These are phyloP conservation scores for Entelexis sorbosivorans DNA, from an alignment of 1,139 yeast species.

Conservation along the genomic window DNA sequence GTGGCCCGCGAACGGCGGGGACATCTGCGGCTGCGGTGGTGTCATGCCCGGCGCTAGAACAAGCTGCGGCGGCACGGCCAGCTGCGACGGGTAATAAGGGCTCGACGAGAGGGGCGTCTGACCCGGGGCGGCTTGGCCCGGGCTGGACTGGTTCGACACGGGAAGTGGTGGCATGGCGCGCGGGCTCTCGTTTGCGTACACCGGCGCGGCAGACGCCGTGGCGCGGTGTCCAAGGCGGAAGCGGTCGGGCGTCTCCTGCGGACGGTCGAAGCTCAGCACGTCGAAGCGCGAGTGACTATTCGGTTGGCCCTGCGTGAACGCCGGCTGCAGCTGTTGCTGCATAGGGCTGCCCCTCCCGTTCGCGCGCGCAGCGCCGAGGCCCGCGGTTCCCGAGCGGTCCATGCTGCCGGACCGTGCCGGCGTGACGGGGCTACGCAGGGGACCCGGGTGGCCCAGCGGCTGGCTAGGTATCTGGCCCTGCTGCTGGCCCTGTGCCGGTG, in stretches of 20 bases:
- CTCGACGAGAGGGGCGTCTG: neutral
- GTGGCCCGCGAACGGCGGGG: neutral
- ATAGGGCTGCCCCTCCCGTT: neutral
- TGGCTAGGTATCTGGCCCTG: neutral
- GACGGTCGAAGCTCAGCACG: neutral
- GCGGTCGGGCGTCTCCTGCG: conserved; percentile 10
- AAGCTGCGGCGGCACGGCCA: conserved; percentile 22
- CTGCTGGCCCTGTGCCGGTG: neutral
- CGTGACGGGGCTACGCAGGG: neutral
- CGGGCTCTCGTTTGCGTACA: conserved; percentile 5
- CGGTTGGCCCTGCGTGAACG: conserved; percentile 3
- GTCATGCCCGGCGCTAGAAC: neutral
- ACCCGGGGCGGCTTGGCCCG: neutral
- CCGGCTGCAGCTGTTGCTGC: conserved; percentile 4
- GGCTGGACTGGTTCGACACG: neutral
- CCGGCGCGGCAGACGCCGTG: conserved; percentile 16
- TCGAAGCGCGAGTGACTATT: neutral
- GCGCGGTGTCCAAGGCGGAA: conserved; percentile 15
- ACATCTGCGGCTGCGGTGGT: neutral
- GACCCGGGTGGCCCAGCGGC: neutral
- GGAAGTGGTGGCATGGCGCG: neutral
- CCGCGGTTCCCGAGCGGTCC: neutral
- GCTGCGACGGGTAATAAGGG: conserved; percentile 14
- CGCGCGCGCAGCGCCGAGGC: neutral
- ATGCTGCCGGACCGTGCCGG: neutral